phyloP scores from a whole-genome alignment of 306 rosid species.

The Prinsepia uniflora region DNA sequence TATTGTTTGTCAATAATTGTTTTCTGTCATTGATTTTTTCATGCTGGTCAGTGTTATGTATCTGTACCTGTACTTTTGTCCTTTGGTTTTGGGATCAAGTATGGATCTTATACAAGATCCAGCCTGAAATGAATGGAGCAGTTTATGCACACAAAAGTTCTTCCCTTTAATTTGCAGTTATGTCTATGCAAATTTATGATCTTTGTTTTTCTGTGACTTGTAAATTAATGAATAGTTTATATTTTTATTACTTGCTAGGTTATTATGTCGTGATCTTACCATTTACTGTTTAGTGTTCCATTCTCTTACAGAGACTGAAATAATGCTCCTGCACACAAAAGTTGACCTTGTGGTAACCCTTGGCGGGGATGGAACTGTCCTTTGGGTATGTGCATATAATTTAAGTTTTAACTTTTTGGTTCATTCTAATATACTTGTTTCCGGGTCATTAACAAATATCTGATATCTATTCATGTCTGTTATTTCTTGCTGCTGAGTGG shows the following conservation, averaged over 20 bases:
- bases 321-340: constrained; percentile 59
- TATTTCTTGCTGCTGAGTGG: not conserved
- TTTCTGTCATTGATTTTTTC: not conserved
- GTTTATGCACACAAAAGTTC: not conserved
- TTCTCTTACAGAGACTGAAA: constrained; percentile 54
- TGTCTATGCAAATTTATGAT: not conserved
- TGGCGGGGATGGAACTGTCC: constrained; percentile 98
- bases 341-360: constrained; percentile 93
- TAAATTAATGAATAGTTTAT: not conserved
- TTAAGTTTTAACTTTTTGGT: constrained; percentile 1
- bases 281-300: constrained; percentile 18
- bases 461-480: constrained; percentile 1
- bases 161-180: not conserved
- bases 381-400: constrained; percentile 64
- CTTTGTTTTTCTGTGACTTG: not conserved
- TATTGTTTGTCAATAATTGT: not conserved
- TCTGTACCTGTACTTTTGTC: not conserved
- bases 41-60: not conserved
- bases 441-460: not conserved
- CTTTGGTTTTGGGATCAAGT: not conserved
- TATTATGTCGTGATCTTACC: constrained; percentile 14
- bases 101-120: not conserved
- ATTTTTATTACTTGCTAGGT: not conserved
- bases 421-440: not conserved
- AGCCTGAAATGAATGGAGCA: not conserved